A percentile compares a stretch with the other conserved stretches of the same genome.
Evolutionary conservation across 2,329 filamentous ascomycete species (phyloP).

Genomic region (Blumeriella jaapii): DNA sequence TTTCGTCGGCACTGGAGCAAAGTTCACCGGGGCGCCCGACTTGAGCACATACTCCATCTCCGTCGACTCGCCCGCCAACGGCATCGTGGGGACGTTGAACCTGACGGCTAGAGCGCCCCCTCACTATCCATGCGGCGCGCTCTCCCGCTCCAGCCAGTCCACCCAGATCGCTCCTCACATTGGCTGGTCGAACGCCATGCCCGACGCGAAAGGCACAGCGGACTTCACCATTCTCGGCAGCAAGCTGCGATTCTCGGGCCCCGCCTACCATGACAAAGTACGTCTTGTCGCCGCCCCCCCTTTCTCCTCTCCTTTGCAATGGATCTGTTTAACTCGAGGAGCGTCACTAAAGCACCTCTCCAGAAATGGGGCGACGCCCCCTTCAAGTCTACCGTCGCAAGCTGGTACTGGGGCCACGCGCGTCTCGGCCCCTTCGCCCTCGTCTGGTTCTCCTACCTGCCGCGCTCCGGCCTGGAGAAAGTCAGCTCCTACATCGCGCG

Average conservation of each 20-base stretch:
- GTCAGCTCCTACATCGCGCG: constrained; percentile 25
- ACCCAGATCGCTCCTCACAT: constrained; percentile 26
- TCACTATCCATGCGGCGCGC: constrained; percentile 23
- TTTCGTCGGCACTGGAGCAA: constrained; percentile 9
- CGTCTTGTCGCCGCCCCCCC: neutral
- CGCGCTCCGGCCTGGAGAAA: constrained; percentile 20
- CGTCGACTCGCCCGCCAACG: neutral
- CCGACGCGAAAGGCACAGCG: constrained; percentile 27
- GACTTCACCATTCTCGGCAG: constrained; percentile 21
- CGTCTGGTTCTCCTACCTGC: constrained; percentile 33
- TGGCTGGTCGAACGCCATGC: constrained; percentile 30
- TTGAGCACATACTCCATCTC: constrained; percentile 1
- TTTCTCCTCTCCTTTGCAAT: neutral
- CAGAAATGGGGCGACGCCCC: constrained; percentile 33
- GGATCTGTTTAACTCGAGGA: too few species aligned
- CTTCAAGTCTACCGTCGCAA: constrained; percentile 25
- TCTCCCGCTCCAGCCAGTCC: neutral
- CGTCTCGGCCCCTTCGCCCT: constrained; percentile 32
- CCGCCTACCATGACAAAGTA: constrained; percentile 35
- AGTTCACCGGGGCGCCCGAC: constrained; percentile 10
- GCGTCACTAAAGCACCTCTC: too few species aligned
- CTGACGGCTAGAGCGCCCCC: constrained; percentile 9
- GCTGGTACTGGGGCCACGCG: constrained; percentile 37
- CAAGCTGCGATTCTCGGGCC: constrained; percentile 27
- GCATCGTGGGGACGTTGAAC: neutral